These are phyloP conservation scores for Nakataea oryzae DNA, from an alignment of 2,329 filamentous ascomycete genomes.

Conservation along the genomic window DNA sequence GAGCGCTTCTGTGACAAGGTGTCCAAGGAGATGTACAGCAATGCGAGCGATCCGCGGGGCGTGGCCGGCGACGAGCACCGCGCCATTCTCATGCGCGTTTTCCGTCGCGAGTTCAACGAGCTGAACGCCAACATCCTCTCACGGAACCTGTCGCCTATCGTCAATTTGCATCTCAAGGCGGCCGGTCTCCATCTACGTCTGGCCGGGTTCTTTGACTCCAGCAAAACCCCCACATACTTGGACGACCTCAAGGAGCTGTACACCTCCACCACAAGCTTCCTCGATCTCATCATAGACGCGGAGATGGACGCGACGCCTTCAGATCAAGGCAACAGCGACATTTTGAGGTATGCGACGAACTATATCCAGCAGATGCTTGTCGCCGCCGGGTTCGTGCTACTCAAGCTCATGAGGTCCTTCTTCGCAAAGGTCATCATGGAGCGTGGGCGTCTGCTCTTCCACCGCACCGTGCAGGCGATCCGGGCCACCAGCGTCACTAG, in stretches of 20 bases:
- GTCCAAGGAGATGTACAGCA: conserved; percentile 70
- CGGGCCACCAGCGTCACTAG: conserved; percentile 63
- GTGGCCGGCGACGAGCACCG: conserved; percentile 58
- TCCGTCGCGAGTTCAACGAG: conserved; percentile 54
- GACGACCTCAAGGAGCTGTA: conserved; percentile 68
- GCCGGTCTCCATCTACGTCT: conserved; percentile 67
- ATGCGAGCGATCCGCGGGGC: conserved; percentile 61
- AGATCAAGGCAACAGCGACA: conserved; percentile 35
- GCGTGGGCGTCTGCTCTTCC: conserved; percentile 57
- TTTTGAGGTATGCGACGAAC: conserved; percentile 58
- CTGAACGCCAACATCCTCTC: conserved; percentile 51
- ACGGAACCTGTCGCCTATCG: conserved; percentile 44
- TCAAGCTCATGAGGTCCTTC: conserved; percentile 70
- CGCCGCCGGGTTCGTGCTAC: conserved; percentile 66
- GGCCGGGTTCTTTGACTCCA: conserved; percentile 73
- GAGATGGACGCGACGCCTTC: conserved; percentile 29
- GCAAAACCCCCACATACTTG: conserved; percentile 58
- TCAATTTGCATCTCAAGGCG: conserved; percentile 59
- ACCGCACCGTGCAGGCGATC: conserved; percentile 59
- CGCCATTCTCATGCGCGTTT: conserved; percentile 56
- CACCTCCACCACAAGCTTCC: conserved; percentile 58
- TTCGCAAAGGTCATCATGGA: conserved; percentile 62
- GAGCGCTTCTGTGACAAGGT: conserved; percentile 70
- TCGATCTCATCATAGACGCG: conserved; percentile 52
- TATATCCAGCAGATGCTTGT: conserved; percentile 81